A percentile compares a stretch with the other conserved stretches of the same genome.
Evolutionary conservation across 1,284 basidiomycete species (phyloP).

Genomic region (Malassezia brasiliensis): DNA sequence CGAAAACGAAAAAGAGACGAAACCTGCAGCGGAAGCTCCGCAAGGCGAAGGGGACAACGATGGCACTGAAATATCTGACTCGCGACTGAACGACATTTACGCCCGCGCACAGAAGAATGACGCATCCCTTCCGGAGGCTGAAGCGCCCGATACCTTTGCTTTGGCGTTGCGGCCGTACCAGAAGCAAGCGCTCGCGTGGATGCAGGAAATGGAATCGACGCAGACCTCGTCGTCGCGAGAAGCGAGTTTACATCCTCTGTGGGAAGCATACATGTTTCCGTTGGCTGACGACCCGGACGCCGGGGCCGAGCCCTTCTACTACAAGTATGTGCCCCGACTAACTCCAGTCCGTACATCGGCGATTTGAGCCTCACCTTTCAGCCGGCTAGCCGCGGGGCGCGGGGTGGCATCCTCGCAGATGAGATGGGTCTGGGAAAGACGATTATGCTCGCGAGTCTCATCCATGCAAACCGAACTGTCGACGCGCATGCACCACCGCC

Average conservation of each 20-base stretch:
- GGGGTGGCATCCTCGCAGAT: slow-evolving; percentile 78
- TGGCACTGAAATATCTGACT: slow-evolving; percentile 32
- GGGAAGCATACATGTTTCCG: slow-evolving; percentile 64
- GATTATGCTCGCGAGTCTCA: slow-evolving; percentile 83
- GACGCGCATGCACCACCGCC: background rate
- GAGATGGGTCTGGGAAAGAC: slow-evolving; percentile 88
- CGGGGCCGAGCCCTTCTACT: slow-evolving; percentile 23
- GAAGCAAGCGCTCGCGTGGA: slow-evolving; percentile 93
- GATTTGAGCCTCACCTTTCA: slow-evolving; percentile 82
- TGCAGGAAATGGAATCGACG: slow-evolving; percentile 68
- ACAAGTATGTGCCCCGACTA: slow-evolving; percentile 24
- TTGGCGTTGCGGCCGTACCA: slow-evolving; percentile 74
- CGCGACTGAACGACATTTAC: slow-evolving; percentile 37
- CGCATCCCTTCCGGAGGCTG: slow-evolving; percentile 65
- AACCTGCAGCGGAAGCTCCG: background rate
- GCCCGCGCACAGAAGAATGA: slow-evolving; percentile 67
- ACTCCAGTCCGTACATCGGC: slow-evolving; percentile 55
- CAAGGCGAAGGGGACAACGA: slow-evolving; percentile 24
- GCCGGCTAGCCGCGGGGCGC: slow-evolving; percentile 64
- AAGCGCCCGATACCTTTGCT: slow-evolving; percentile 69
- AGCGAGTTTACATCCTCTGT: slow-evolving; percentile 72
- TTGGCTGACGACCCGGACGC: slow-evolving; percentile 18
- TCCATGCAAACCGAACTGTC: slow-evolving; percentile 59
- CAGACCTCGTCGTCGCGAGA: slow-evolving; percentile 30
- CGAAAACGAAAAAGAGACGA: slow-evolving; percentile 3